Conservation (phyloP, 2,329 filamentous ascomycete genomes). For the Exophiala calicioides region DNA sequence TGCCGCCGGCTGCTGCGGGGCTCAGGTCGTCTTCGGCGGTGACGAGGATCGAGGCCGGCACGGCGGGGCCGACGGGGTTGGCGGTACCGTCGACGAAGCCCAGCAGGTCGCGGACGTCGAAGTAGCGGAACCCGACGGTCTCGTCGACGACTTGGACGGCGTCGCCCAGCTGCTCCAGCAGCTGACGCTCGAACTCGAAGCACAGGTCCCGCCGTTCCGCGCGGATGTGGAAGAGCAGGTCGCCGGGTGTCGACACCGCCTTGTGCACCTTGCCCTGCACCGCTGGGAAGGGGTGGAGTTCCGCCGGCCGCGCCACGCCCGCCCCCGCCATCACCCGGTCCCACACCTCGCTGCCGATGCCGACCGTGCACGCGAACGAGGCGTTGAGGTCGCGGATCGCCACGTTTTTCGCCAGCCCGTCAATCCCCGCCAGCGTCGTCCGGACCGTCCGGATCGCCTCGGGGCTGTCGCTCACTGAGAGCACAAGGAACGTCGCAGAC, state of each 20-base stretch:
- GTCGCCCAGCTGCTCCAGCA: conserved; percentile 52
- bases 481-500: conserved; percentile 57
- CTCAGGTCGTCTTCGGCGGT: conserved; percentile 43
- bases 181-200: conserved; percentile 61
- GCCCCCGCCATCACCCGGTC: conserved; percentile 51
- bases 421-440: conserved; percentile 47
- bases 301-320: conserved; percentile 47
- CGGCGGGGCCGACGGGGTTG: conserved; percentile 54
- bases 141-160: conserved; percentile 53
- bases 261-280: conserved; percentile 53
- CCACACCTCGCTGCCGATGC: conserved; percentile 57
- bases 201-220: conserved; percentile 58
- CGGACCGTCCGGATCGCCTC: conserved; percentile 45
- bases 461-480: conserved; percentile 41
- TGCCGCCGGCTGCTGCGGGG: conserved; percentile 46
- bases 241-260: conserved; percentile 58
- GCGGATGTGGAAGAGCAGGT: conserved; percentile 61
- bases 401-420: conserved; percentile 55
- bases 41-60: conserved; percentile 49
- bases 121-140: conserved; percentile 61
- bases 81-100: conserved; percentile 64
- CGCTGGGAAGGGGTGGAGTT: conserved; percentile 49
- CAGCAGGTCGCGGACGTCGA: conserved; percentile 59
- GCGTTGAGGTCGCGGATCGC: conserved; percentile 51
- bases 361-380: conserved; percentile 55